Base-by-base conservation (phyloP, 2,329 filamentous ascomycete genomes). In the Pyricularia grisea region DNA sequence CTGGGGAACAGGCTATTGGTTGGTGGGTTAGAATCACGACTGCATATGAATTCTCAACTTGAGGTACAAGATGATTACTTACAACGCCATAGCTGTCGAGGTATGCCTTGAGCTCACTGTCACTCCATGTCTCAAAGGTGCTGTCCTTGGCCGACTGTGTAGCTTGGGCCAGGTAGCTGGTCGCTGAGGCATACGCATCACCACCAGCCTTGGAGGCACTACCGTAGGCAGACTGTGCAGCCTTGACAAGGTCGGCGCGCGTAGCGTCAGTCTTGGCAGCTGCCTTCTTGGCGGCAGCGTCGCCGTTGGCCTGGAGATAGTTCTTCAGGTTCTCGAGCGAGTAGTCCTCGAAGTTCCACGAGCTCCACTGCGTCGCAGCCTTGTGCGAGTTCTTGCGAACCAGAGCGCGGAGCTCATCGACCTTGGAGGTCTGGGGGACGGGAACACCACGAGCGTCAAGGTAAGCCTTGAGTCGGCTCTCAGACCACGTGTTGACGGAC, bases 291-390 rank as follows among this genome's bases (percentile, higher is more conserved):
- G 86, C 86, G 2, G 84, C 80, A 7, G 80, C 80, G 71, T 88
- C 80, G 30, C 87, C 86, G 61, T 83, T 82, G 64, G 80, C 80
- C 4, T 75, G 74, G 11, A 90, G 80, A 70, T 88, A 88, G 1
- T 80, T 76, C 82, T 88, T 89, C 65, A 94, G 78, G 74, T 92
- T 91, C 2, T 92, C 89, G 68, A 85, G 83, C 58, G 87, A 91
- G 79, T 90, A 88, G 71, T 92, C 92, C 73, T 94, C 91, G 76
- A 93, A 93, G 20, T 89, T 92, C 91, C 92, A 94, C 3, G 89
- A 87, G 70, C 82, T 90, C 81, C 86, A 92, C 23, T 87, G 88
- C 66, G 83, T 83, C 10, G 88, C 83, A 65, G 89, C 90, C 79
- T 91, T 90, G 80, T 93, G 88, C 30, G 86, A 82, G 76, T 92